These are phyloP conservation scores for Candida glaebosa DNA, from an alignment of 805 yeast genomes.

Conservation along the genomic window DNA sequence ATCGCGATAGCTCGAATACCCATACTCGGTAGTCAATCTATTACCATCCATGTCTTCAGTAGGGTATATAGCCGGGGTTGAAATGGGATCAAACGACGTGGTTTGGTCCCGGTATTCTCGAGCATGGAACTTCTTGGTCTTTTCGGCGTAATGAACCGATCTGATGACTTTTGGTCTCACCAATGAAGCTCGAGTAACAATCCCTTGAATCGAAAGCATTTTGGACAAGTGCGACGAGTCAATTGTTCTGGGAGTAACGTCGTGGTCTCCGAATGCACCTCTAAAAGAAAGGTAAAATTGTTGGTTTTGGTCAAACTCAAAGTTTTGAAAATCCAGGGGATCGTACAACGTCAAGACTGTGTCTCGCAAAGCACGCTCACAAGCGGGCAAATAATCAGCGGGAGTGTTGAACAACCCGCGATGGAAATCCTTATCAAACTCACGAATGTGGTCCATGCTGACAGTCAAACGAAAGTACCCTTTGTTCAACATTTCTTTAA, in stretches of 20 bases:
- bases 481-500: conserved; percentile 68
- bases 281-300: conserved; percentile 74
- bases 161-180: conserved; percentile 90
- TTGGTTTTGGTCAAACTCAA: conserved; percentile 53
- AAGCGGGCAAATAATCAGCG: conserved; percentile 83
- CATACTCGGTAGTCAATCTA: conserved; percentile 85
- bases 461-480: conserved; percentile 66
- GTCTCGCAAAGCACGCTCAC: conserved; percentile 81
- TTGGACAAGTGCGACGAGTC: conserved; percentile 73
- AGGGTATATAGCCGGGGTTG: conserved; percentile 84
- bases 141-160: conserved; percentile 90
- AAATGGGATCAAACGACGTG: conserved; percentile 79
- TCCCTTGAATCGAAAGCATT: conserved; percentile 88
- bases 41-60: conserved; percentile 91
- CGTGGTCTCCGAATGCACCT: conserved; percentile 89
- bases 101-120: conserved; percentile 92
- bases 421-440: conserved; percentile 78
- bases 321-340: conserved; percentile 44
- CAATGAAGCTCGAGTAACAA: conserved; percentile 88
- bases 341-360: conserved; percentile 72
- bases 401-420: conserved; percentile 71
- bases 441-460: conserved; percentile 83
- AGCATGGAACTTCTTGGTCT: conserved; percentile 79
- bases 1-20: conserved; percentile 87
- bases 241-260: conserved; percentile 84